These are phyloP conservation scores for Emergomyces pasteurianus DNA, from an alignment of 2,329 filamentous ascomycete species.

Conservation along the genomic window DNA sequence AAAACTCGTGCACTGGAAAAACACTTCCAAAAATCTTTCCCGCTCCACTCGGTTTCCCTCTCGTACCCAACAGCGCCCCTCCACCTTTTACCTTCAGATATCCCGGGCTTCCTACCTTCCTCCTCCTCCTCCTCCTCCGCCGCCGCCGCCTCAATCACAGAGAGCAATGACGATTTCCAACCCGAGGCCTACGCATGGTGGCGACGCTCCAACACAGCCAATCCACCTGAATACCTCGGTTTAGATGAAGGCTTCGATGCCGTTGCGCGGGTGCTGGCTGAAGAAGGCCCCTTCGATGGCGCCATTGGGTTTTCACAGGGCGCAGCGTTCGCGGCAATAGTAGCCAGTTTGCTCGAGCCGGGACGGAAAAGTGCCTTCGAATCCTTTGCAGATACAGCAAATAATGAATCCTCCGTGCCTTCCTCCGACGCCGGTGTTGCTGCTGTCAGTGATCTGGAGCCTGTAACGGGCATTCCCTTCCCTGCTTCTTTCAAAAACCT, in stretches of 20 bases:
- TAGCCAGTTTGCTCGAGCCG: constrained; percentile 59
- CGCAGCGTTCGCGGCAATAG: constrained; percentile 57
- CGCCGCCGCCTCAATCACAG: constrained; percentile 8
- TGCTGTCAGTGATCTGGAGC: constrained; percentile 7
- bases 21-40: constrained; percentile 61
- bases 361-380: constrained; percentile 37
- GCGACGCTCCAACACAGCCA: constrained; percentile 49
- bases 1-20: constrained; percentile 86
- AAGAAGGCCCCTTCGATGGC: constrained; percentile 60
- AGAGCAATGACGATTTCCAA: constrained; percentile 37
- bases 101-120: constrained; percentile 52
- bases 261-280: constrained; percentile 50
- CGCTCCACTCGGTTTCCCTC: constrained; percentile 46
- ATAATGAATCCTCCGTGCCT: constrained; percentile 10
- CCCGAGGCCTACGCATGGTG: constrained; percentile 78
- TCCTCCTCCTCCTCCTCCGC: too few species aligned
- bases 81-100: constrained; percentile 50
- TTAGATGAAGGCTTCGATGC: constrained; percentile 55
- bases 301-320: constrained; percentile 78
- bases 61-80: constrained; percentile 60
- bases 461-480: constrained; percentile 38
- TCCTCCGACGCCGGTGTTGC: background rate
- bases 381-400: constrained; percentile 17
- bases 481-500: constrained; percentile 36
- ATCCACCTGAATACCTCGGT: constrained; percentile 52